These are phyloP conservation scores for Protomyces arabidopsidicola DNA, from an alignment of 1,139 yeast species.

Conservation along the genomic window DNA sequence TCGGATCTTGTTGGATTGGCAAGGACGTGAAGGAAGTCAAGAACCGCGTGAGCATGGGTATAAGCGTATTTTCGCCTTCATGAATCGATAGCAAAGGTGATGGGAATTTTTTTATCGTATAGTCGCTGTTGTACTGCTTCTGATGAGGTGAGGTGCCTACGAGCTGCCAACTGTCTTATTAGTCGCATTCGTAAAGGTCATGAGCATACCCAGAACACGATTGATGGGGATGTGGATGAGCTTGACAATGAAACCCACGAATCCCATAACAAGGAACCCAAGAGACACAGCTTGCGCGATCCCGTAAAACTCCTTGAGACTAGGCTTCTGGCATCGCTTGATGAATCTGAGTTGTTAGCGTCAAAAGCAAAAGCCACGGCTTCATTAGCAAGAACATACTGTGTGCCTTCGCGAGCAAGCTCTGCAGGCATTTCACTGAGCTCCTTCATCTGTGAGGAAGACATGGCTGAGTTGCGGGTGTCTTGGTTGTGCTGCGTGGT, in stretches of 20 bases:
- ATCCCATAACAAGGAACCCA: constrained; percentile 32
- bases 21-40: too few relatives aligned
- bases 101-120: too few relatives aligned
- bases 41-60: too few relatives aligned
- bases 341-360: constrained; percentile 3
- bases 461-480: background rate
- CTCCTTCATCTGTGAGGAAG: constrained; percentile 9
- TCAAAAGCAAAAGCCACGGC: background rate
- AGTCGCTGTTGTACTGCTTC: too few relatives aligned
- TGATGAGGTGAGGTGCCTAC: background rate
- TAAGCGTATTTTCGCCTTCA: too few relatives aligned
- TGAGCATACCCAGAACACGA: constrained; percentile 27
- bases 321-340: constrained; percentile 31
- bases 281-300: constrained; percentile 31
- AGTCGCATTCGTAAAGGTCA: background rate
- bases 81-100: too few relatives aligned
- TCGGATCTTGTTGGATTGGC: too few relatives aligned
- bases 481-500: too few relatives aligned
- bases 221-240: constrained; percentile 32
- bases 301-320: constrained; percentile 27
- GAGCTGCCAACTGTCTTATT: background rate
- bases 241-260: constrained; percentile 31
- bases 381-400: background rate
- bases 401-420: constrained; percentile 25
- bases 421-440: constrained; percentile 26